These are phyloP conservation scores for Stevia rebaudiana DNA, from an alignment of 140 eudicot genomes.

Conservation along the genomic window DNA sequence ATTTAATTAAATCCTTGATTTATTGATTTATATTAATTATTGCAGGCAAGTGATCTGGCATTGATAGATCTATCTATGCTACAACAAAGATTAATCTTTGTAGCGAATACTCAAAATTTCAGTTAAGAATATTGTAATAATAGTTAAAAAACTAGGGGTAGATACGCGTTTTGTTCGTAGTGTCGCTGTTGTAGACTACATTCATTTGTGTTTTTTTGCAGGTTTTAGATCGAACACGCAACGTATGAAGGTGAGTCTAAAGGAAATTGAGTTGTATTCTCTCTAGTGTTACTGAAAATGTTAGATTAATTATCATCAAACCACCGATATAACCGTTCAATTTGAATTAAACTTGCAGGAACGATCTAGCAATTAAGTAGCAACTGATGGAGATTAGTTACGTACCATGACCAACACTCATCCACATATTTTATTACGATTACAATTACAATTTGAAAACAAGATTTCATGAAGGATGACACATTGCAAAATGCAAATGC, in stretches of 20 bases:
- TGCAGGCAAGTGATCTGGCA: conserved; percentile 35
- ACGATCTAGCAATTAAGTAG: not conserved
- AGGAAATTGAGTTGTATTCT: not conserved
- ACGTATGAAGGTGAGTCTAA: conserved; percentile 1
- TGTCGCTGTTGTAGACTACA: not conserved
- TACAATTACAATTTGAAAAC: not conserved
- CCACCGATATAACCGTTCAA: not conserved
- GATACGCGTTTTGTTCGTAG: not conserved
- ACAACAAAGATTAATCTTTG: conserved; percentile 32
- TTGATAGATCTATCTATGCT: conserved; percentile 31
- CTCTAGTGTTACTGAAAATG: not conserved
- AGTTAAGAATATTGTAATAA: conserved; percentile 2
- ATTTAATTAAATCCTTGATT: not conserved
- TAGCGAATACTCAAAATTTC: conserved; percentile 23
- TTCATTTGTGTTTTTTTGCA: conserved; percentile 3
- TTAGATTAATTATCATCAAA: not conserved
- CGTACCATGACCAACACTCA: not conserved
- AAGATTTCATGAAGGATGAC: not conserved
- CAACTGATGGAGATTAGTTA: not conserved
- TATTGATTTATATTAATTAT: not conserved
- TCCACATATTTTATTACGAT: not conserved
- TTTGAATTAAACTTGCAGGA: no score
- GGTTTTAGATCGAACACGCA: not conserved
- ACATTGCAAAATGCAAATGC: not conserved
- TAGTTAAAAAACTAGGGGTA: not conserved